Percentiles rank a stretch among this genome's conserved stretches.
These are phyloP conservation scores for Achaetomium macrosporum DNA, from an alignment of 2,329 filamentous ascomycete species.

Conservation along the genomic window DNA sequence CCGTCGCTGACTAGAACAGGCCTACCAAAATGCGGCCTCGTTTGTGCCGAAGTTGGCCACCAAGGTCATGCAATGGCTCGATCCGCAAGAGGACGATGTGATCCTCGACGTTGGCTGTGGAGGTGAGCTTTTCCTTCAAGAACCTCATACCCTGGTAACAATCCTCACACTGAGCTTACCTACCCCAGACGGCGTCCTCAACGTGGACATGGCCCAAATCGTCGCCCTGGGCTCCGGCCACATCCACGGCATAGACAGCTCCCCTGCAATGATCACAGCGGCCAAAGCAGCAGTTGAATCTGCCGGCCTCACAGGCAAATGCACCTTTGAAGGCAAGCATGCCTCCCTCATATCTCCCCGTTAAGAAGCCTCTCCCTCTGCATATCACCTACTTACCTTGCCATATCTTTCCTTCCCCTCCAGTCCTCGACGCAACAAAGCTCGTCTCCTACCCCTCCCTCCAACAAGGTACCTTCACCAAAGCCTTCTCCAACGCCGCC, in stretches of 20 bases:
- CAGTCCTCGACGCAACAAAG: slow-evolving; percentile 43
- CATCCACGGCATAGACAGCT: slow-evolving; percentile 55
- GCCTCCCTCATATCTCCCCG: not conserved
- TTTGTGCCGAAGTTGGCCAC: slow-evolving; percentile 59
- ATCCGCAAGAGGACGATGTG: slow-evolving; percentile 51
- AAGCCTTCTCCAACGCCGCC: slow-evolving; percentile 61
- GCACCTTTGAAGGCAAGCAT: slow-evolving; percentile 40
- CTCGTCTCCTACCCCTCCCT: slow-evolving; percentile 33
- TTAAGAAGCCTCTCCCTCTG: too few species aligned
- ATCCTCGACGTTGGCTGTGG: slow-evolving; percentile 61
- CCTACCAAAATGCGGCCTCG: slow-evolving; percentile 55
- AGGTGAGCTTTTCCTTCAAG: slow-evolving; percentile 36
- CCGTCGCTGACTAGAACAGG: slow-evolving; percentile 31
- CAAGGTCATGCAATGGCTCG: slow-evolving; percentile 53
- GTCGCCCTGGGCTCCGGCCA: slow-evolving; percentile 41
- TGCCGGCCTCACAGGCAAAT: slow-evolving; percentile 29
- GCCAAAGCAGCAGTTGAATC: slow-evolving; percentile 38
- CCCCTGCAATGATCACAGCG: slow-evolving; percentile 51
- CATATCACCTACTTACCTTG: not conserved
- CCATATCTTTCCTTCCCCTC: not conserved
- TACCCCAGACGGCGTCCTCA: slow-evolving; percentile 52
- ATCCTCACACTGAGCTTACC: not conserved
- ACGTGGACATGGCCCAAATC: slow-evolving; percentile 45
- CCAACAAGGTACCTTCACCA: slow-evolving; percentile 39
- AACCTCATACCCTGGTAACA: not conserved